Conservation (phyloP, 2,329 filamentous ascomycete species). For the Cercospora sp. region DNA sequence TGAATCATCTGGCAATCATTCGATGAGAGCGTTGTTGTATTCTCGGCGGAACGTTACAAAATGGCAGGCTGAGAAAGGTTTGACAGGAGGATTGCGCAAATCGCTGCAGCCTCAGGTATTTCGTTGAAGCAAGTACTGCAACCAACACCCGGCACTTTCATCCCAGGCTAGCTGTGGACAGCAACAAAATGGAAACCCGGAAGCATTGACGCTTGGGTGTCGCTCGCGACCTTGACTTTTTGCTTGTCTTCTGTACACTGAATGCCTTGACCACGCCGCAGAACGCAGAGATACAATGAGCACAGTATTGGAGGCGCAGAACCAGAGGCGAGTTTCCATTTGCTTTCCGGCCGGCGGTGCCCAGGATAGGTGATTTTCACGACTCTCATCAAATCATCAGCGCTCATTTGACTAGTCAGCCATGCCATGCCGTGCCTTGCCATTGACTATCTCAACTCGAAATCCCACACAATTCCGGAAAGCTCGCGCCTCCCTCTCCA, state of each 20-base stretch:
- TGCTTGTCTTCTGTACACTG: too few species aligned
- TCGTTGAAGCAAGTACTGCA: background rate
- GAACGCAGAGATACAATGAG: too few species aligned
- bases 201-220: too few species aligned
- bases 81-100: background rate
- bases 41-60: background rate
- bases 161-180: background rate
- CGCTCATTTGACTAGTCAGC: too few species aligned
- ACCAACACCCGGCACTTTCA: background rate
- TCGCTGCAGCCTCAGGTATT: background rate
- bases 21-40: background rate
- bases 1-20: background rate
- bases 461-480: constrained; percentile 1
- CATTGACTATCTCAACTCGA: background rate
- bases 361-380: too few species aligned
- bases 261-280: too few species aligned
- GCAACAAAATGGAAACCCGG: too few species aligned
- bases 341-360: too few species aligned
- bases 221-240: too few species aligned
- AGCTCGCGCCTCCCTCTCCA: constrained; percentile 10
- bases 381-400: too few species aligned
- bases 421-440: background rate
- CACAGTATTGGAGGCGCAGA: too few species aligned
- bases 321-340: too few species aligned
- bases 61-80: background rate